Conservation (phyloP, 441 rosid species). For the Codiaeum variegatum region DNA sequence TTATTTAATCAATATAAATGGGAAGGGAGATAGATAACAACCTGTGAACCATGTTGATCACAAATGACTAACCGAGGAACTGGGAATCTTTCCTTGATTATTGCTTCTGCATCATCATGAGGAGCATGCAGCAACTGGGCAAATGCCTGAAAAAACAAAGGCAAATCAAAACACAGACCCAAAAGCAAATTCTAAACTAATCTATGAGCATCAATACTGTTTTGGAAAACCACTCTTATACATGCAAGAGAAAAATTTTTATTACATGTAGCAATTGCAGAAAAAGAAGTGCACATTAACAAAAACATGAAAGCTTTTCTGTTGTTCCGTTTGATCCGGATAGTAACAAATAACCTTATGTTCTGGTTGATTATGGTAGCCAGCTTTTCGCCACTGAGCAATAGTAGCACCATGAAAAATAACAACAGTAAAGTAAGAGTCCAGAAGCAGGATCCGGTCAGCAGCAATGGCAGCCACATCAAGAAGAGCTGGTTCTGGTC, state of each 20-base stretch:
- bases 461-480: slow-evolving; percentile 89
- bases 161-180: background rate
- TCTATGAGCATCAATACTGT: background rate
- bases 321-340: background rate
- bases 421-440: slow-evolving; percentile 78
- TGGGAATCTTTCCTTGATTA: slow-evolving; percentile 80
- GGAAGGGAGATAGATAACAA: slow-evolving; percentile 21
- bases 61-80: slow-evolving; percentile 82
- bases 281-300: background rate
- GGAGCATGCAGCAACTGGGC: slow-evolving; percentile 73
- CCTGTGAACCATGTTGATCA: slow-evolving; percentile 97
- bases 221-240: background rate
- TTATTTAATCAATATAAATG: background rate
- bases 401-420: slow-evolving; percentile 90
- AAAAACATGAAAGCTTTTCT: background rate
- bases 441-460: slow-evolving; percentile 80
- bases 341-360: slow-evolving; percentile 56
- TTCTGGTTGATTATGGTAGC: slow-evolving; percentile 84
- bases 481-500: slow-evolving; percentile 79
- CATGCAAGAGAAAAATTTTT: background rate
- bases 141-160: slow-evolving; percentile 52
- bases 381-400: slow-evolving; percentile 95
- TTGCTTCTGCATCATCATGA: slow-evolving; percentile 45
- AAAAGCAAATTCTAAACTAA: background rate
- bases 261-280: background rate